Evolutionary conservation across 768 basidiomycete genomes (phyloP).

Genomic region (Postia placenta): DNA sequence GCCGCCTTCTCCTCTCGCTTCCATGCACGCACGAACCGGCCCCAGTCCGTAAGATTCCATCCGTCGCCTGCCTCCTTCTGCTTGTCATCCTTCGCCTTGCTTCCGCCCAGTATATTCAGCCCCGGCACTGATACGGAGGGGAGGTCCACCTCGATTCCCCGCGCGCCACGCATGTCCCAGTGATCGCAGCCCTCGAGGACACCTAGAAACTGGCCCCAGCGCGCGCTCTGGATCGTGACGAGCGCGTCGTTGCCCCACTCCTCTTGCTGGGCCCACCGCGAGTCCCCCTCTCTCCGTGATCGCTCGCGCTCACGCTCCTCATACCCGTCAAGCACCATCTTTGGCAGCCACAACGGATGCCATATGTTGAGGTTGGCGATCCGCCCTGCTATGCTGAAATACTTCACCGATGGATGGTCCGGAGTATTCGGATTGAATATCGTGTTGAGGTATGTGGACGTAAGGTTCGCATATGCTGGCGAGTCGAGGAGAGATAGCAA

Average conservation of each 20-base stretch:
- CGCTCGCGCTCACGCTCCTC: slow-evolving; percentile 55
- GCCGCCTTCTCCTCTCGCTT: slow-evolving; percentile 45
- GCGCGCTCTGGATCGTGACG: slow-evolving; percentile 86
- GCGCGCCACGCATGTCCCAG: slow-evolving; percentile 90
- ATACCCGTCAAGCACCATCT: slow-evolving; percentile 85
- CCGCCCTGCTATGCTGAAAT: slow-evolving; percentile 89
- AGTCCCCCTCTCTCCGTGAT: slow-evolving; percentile 29
- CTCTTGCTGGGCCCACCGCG: slow-evolving; percentile 44
- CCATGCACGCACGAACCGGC: slow-evolving; percentile 55
- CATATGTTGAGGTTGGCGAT: slow-evolving; percentile 59
- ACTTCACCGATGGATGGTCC: slow-evolving; percentile 75
- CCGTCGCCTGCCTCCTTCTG: slow-evolving; percentile 35
- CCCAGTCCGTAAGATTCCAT: slow-evolving; percentile 50
- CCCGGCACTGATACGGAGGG: slow-evolving; percentile 29
- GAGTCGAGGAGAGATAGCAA: slow-evolving; percentile 89
- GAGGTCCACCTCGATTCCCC: slow-evolving; percentile 68
- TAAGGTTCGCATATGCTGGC: slow-evolving; percentile 93
- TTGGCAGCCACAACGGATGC: slow-evolving; percentile 97
- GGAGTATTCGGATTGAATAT: slow-evolving; percentile 83
- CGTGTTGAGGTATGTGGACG: slow-evolving; percentile 71
- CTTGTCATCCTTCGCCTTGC: slow-evolving; percentile 24
- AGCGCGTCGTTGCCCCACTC: slow-evolving; percentile 89
- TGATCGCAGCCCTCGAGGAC: slow-evolving; percentile 88
- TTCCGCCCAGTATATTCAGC: slow-evolving; percentile 31
- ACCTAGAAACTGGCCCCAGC: slow-evolving; percentile 96